Evolutionary conservation across 192 early-diverging fungal species (phyloP), one percentile per base, ranked within the genome.

Genomic region (Rhizophagus prolifer): DNA sequence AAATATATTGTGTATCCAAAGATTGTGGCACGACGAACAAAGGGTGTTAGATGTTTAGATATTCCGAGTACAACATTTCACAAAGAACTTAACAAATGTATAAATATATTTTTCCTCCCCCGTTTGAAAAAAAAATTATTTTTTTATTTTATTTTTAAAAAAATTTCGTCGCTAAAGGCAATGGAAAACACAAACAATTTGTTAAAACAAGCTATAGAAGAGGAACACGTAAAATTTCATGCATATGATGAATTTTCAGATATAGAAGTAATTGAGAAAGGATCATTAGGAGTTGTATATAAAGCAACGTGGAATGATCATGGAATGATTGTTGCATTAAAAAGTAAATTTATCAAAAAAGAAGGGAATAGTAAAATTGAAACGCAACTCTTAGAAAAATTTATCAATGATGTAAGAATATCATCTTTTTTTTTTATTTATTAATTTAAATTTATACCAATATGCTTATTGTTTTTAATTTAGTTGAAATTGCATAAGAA

Each of bases 401-500:
- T 72, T 58, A 5, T 58, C 9, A 72, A 31, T 12, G 70, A 72
- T 25, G 70, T 72, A 58, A 0, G 14, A 21, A 19, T 54, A 58
- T 50, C 13, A 31, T 30, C 10, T 58, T 25, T 58, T n/a, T 0
- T 54, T 9, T 54, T 50, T 25, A 50, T 28, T 58, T 25, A 19
- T 30, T 16, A 30, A 31, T 9, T 30, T 72, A 4, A 69, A 46
- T 16, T 54, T 58, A 58, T 21, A 54, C 1, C 2, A 16, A 54
- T 58, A 2, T 58, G 3, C 12, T 16, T 4, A 30, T 34, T 30
- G 12, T 71, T 54, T 58, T 71, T 28, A 12, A n/a, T 58, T 12
- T 31, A 72, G 70, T 25, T 72, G 46, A 54, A 72, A 58, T 21
- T 72, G 6, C 47, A 58, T 54, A 50, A 25, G n/a, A 72, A 72